Conservation (phyloP, 2,329 filamentous ascomycete species). For the Atkinsonella texensis region DNA sequence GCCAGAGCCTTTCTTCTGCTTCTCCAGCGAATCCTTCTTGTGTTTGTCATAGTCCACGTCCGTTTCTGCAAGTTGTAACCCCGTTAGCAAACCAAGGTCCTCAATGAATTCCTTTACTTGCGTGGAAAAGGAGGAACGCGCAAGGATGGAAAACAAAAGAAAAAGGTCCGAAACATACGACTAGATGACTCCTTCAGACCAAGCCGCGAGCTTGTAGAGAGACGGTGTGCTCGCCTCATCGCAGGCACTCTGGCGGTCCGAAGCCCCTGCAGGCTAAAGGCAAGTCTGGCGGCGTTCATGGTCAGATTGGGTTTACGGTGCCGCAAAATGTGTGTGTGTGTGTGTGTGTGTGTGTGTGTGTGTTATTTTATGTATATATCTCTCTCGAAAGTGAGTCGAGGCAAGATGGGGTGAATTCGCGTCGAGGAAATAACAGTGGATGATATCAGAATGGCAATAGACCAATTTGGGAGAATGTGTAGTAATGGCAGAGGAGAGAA, state of each 20-base stretch:
- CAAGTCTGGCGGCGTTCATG: constrained; percentile 3
- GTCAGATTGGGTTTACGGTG: not conserved
- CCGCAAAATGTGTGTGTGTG: no score
- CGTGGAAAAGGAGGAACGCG: no score
- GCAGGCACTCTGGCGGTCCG: constrained; percentile 13
- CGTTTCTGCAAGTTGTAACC: constrained; percentile 15
- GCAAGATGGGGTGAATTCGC: no score
- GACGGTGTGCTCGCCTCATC: constrained; percentile 12
- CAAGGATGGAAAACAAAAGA: no score
- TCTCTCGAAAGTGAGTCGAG: no score
- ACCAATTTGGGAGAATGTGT: no score
- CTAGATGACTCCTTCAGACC: constrained; percentile 26
- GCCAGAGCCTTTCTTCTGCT: constrained; percentile 56
- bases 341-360: no score
- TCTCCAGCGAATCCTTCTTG: constrained; percentile 49
- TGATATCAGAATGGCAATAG: no score
- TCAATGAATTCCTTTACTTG: no score
- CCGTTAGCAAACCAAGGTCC: not conserved
- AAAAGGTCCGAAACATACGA: constrained; percentile 14
- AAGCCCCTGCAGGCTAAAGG: constrained; percentile 11
- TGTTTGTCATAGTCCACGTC: constrained; percentile 39
- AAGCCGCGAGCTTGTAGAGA: constrained; percentile 17
- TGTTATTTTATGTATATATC: no score
- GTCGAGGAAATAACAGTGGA: no score
- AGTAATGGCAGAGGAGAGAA: not conserved